Base-by-base conservation (phyloP, 805 yeast species). In the Lachancea kluyveri region DNA sequence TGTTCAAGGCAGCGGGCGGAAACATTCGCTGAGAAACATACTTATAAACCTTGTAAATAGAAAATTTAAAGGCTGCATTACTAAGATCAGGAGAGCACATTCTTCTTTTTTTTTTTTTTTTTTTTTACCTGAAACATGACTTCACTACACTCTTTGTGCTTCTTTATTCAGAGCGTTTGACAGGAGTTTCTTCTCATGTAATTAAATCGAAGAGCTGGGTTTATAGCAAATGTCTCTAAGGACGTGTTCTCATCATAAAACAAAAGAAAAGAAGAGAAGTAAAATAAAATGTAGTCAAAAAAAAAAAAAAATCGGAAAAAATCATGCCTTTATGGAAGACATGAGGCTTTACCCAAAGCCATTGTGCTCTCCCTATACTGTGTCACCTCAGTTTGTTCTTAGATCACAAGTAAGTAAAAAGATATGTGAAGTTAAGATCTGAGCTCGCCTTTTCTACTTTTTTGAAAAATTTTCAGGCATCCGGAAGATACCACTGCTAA, bases 1-100 rank as follows among this genome's bases (percentile, higher is more conserved):
- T 77, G 31, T 75, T 87, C 59, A 80, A 80, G 52, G 79, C 87
- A 3, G 77, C 76, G 31, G 79, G 78, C 17, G 84, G 80, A 26
- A 77, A 75, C 54, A 59, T 56, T 3, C 54, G 59, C 37, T 55
- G 35, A 25, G 21, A 13, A 23, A 24, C 21, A 15, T 12, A 8
- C 24, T 12, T 25, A 30, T 33, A 35, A 21, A 35, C 22, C 21
- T 9, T 37, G 35, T 37, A 34, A 37, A 33, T 31, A 37, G 30
- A 15, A 11, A 8, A 21, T 18, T 23, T 8, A 24, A 13, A 10
- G 9, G 6, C 12, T 7, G 11, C 11, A 8, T n/a, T 22, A 13
- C 7, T 6, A 22, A 22, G 24, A 22, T 6, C 9, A 7, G 8
- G 8, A 13, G 4, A 27, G 14, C 14, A 14, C 12, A 11, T 8